A percentile compares a stretch with the other conserved stretches of the same genome.
phyloP scores from a whole-genome alignment of 2,329 filamentous ascomycete genomes.

The Fusarium sp. region DNA sequence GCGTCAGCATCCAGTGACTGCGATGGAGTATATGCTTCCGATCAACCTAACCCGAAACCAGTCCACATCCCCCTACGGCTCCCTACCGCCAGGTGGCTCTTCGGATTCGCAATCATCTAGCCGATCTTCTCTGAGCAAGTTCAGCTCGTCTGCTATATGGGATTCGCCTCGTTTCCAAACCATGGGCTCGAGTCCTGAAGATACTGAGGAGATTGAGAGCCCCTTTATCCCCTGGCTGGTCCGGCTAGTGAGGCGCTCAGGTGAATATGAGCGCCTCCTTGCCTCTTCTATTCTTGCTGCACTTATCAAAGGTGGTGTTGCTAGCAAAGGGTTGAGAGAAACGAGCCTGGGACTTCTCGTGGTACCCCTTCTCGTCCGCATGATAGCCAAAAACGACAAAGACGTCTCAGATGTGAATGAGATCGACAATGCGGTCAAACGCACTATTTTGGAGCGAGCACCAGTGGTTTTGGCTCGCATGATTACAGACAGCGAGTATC shows the following conservation, averaged over 20 bases:
- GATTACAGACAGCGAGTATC: constrained; percentile 78
- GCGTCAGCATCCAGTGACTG: constrained; percentile 51
- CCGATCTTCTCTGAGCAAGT: constrained; percentile 47
- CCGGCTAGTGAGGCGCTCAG: constrained; percentile 67
- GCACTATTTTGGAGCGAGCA: constrained; percentile 72
- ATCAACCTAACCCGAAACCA: constrained; percentile 53
- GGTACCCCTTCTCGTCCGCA: constrained; percentile 75
- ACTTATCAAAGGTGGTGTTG: constrained; percentile 75
- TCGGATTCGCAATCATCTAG: constrained; percentile 48
- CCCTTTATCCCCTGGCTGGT: constrained; percentile 81
- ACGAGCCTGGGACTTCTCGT: constrained; percentile 73
- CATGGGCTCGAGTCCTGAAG: constrained; percentile 47
- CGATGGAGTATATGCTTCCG: constrained; percentile 73
- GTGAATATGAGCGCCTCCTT: constrained; percentile 71
- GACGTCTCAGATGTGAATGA: constrained; percentile 56
- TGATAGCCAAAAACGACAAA: constrained; percentile 63
- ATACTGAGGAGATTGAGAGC: constrained; percentile 72
- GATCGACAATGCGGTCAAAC: constrained; percentile 52
- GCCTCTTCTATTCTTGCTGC: constrained; percentile 76
- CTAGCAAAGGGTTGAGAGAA: constrained; percentile 70
- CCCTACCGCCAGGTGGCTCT: constrained; percentile 3
- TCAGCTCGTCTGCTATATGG: constrained; percentile 47
- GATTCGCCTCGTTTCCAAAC: constrained; percentile 50
- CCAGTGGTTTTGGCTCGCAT: constrained; percentile 82
- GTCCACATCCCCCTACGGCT: constrained; percentile 41